These are phyloP conservation scores for Akanthomyces lecanii DNA, from an alignment of 2,329 filamentous ascomycete species.

Conservation along the genomic window DNA sequence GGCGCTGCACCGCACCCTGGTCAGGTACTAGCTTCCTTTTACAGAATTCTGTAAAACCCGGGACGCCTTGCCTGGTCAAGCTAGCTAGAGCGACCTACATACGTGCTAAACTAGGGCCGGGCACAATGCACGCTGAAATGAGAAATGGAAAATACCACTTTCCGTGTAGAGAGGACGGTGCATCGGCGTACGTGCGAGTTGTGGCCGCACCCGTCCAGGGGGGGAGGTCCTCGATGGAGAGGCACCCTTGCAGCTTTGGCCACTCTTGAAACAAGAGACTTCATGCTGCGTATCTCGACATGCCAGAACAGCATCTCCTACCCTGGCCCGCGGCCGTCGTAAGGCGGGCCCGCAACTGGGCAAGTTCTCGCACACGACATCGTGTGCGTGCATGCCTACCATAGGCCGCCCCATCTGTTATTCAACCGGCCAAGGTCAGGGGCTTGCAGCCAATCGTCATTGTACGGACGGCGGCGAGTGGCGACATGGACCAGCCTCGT, in stretches of 20 bases:
- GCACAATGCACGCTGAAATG: background rate
- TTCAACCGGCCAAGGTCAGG: background rate
- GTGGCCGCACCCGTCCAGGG: too few species aligned
- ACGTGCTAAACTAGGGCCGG: background rate
- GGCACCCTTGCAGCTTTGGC: too few species aligned
- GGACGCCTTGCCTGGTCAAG: background rate
- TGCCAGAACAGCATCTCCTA: background rate
- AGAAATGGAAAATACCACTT: too few species aligned
- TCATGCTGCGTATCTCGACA: background rate
- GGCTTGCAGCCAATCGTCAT: background rate
- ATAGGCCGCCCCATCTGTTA: background rate
- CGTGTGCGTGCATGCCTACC: background rate
- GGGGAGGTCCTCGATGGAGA: too few species aligned
- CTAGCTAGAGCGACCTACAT: background rate
- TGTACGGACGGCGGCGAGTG: too few species aligned
- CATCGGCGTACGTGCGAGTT: too few species aligned
- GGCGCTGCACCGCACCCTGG: background rate
- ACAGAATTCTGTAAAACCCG: background rate
- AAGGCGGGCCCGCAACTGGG: background rate
- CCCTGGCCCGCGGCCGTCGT: background rate
- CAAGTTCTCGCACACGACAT: background rate
- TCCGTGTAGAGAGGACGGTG: too few species aligned
- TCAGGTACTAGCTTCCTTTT: background rate
- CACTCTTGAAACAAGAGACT: too few species aligned
- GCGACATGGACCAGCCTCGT: too few species aligned